Percentiles rank a stretch among this genome's conserved stretches.
Conservation (phyloP, 192 early-diverging fungal species). For the Backusella tuberculispora region DNA sequence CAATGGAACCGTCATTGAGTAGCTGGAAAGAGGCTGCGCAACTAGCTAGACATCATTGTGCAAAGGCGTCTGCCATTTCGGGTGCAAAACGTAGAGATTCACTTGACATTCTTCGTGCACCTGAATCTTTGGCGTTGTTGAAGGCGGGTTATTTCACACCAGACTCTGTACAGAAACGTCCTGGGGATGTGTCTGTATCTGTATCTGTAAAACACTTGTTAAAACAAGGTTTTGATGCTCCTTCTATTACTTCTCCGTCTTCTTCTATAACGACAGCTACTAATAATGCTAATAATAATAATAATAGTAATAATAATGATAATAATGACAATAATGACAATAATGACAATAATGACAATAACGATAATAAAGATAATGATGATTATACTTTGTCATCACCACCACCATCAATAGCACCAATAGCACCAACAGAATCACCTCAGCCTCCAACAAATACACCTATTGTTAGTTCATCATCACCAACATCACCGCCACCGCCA, state of each 20-base stretch:
- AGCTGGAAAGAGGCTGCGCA: conserved; percentile 9
- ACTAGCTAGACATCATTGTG: conserved; percentile 18
- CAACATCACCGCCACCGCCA: too few species aligned
- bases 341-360: not conserved
- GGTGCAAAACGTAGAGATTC: conserved; percentile 9
- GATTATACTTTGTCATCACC: too few species aligned
- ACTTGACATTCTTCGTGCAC: not conserved
- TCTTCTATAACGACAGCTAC: not conserved
- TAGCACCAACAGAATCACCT: too few species aligned
- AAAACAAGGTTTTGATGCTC: not conserved
- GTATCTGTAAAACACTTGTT: not conserved
- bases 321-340: not conserved
- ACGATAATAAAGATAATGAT: not conserved
- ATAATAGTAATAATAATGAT: not conserved
- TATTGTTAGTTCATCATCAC: too few species aligned
- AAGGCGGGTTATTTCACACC: conserved; percentile 20
- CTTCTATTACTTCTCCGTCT: not conserved
- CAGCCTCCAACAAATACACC: too few species aligned
- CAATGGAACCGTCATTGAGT: not conserved
- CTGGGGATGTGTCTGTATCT: not conserved
- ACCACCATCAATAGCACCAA: too few species aligned
- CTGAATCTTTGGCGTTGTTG: conserved; percentile 2
- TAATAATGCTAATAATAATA: not conserved
- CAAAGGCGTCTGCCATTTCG: conserved; percentile 10
- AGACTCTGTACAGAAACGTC: not conserved